phyloP scores from a whole-genome alignment of 2,329 filamentous ascomycete genomes.

The Chaetomiaceae sp. region DNA sequence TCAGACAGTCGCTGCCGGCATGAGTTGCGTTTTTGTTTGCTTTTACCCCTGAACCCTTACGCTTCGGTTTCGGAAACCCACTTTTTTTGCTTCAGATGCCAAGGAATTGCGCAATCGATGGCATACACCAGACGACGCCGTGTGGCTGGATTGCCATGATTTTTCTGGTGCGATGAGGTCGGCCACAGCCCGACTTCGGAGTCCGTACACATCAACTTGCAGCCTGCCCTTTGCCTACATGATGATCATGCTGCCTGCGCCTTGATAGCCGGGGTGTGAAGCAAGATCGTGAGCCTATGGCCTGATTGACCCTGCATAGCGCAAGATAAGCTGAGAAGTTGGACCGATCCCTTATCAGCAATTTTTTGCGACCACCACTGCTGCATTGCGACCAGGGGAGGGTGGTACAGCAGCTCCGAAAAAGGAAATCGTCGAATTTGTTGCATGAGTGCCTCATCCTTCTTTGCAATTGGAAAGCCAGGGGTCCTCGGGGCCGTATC shows the following conservation, averaged over 20 bases:
- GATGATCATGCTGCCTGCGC: not conserved
- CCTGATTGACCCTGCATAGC: no score
- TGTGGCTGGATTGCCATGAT: not conserved
- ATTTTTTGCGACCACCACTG: not conserved
- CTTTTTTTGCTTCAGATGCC: not conserved
- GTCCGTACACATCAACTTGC: not conserved
- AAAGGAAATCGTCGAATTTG: not conserved
- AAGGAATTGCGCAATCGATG: constrained; percentile 10
- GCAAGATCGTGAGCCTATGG: no score
- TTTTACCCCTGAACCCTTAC: no score
- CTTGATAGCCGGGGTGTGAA: not conserved
- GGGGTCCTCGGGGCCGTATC: no score
- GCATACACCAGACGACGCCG: not conserved
- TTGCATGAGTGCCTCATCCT: not conserved
- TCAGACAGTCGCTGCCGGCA: no score
- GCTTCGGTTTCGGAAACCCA: not conserved
- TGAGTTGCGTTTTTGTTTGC: no score
- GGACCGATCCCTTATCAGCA: no score
- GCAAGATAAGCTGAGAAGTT: no score
- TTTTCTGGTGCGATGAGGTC: not conserved
- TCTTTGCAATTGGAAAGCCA: not conserved
- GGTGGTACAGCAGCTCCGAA: not conserved
- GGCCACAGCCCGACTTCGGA: not conserved
- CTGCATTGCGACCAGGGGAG: not conserved
- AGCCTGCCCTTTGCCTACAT: no score